phyloP scores from a whole-genome alignment of 768 basidiomycete species.

The Holtermanniella nyarrowii region DNA sequence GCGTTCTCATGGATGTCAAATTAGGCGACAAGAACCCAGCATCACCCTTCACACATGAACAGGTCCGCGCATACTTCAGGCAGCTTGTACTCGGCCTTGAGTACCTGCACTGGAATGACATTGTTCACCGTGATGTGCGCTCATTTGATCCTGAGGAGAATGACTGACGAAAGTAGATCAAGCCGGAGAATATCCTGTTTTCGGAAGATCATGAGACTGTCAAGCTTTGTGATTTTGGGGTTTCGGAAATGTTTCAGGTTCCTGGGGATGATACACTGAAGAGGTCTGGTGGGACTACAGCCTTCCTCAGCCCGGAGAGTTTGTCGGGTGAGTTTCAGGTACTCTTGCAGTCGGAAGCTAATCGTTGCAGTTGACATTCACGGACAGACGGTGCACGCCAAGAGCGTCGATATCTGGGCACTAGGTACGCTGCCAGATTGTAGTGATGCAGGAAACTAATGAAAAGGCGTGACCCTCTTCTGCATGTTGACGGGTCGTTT shows the following conservation, averaged over 20 bases:
- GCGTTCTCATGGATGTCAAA: conserved; percentile 35
- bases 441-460: not conserved
- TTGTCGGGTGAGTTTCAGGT: conserved; percentile 20
- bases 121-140: conserved; percentile 41
- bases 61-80: conserved; percentile 34
- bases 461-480: conserved; percentile 39
- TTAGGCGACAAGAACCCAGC: conserved; percentile 13
- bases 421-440: conserved; percentile 19
- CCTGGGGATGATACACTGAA: conserved; percentile 37
- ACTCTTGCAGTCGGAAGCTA: not conserved
- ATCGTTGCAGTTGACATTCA: not conserved
- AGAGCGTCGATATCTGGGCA: conserved; percentile 38
- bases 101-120: conserved; percentile 40
- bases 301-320: conserved; percentile 40
- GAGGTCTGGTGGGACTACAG: conserved; percentile 40
- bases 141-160: too few relatives aligned
- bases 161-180: conserved; percentile 32
- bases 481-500: conserved; percentile 38
- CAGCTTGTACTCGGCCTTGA: conserved; percentile 40
- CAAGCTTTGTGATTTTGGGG: conserved; percentile 43
- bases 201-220: conserved; percentile 30
- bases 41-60: conserved; percentile 15
- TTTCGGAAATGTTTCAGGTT: conserved; percentile 39
- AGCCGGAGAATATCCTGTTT: conserved; percentile 41
- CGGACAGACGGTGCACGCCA: conserved; percentile 24